These are phyloP conservation scores for Earliella scabrosa DNA, from an alignment of 1,284 basidiomycete genomes.

Conservation along the genomic window DNA sequence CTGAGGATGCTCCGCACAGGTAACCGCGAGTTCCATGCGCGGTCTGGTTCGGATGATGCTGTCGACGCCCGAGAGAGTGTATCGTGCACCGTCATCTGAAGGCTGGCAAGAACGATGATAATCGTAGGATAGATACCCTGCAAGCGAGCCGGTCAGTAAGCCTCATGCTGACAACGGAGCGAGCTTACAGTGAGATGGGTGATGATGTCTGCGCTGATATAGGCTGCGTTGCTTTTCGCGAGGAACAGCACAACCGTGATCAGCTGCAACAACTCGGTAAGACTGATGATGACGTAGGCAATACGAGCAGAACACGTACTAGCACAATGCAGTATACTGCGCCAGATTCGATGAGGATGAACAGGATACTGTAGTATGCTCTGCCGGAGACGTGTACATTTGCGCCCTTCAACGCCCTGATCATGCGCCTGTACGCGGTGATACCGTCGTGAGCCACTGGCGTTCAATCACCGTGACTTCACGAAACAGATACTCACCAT, in stretches of 20 bases:
- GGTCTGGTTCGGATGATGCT: no score
- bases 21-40: no score
- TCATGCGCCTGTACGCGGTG: background rate
- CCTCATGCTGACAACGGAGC: no score
- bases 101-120: slow-evolving; percentile 9
- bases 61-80: no score
- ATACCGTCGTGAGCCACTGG: background rate
- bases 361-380: background rate
- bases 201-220: slow-evolving; percentile 1
- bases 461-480: no score
- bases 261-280: no score
- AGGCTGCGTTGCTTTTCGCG: background rate
- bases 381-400: background rate
- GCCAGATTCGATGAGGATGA: slow-evolving; percentile 1
- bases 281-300: no score
- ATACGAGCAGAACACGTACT: no score
- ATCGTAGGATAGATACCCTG: slow-evolving; percentile 14
- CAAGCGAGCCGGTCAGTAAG: no score
- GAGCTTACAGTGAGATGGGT: background rate
- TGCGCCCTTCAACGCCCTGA: background rate
- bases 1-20: no score
- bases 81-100: slow-evolving; percentile 3
- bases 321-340: background rate
- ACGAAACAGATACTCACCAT: background rate
- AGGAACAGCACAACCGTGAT: background rate